Base-by-base conservation (phyloP, 2,329 filamentous ascomycete genomes). In the Exophiala sp. region DNA sequence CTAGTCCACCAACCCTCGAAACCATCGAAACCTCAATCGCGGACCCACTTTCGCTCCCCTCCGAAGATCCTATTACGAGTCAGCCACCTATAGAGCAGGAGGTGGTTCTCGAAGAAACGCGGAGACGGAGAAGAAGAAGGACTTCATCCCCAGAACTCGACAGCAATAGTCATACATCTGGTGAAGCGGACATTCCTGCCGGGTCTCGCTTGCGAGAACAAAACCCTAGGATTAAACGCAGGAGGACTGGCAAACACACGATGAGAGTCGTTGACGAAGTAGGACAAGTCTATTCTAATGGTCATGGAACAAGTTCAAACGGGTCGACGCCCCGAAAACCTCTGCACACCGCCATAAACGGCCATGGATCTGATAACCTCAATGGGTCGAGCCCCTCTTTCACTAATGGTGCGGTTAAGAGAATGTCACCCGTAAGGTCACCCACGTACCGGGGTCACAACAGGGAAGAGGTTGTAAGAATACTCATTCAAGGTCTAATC, bases 391-490 rank as follows among this genome's bases (percentile, higher is more conserved):
- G 72, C 59, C 70, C 72, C 24, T 62, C 67, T 32, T 65, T 70
- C 10, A 66, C 68, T 14, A 75, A 74, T 56, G 73, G 73, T 29
- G 67, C 72, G 2, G 63, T 65, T 38, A 71, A 69, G 50, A 63
- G 66, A 9, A 58, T 63, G 4, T 60, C 58, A 36, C 57, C 64
- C 16, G 56, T 64, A 21, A 52, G 64, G 43, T 56, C 66, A 29
- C 57, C 75, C 4, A 75, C 75, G 33, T 97, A 95, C 69, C 87
- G 85, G 66, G 91, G 91, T 14, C 92, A 97, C 68, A 84, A 94
- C 67, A 84, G 90, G 68, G 91, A 96, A 75, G 92, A 99, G 74
- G 87, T 97, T 41, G 95, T 92, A 4, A 81, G 94, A 50, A 87
- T 97, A 60, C 73, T 99, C 64, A 94, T 99, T 65, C 94, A 99